These are phyloP conservation scores for Plasmodium sp. DNA, from an alignment of 169 alveolate genomes.

Conservation along the genomic window DNA sequence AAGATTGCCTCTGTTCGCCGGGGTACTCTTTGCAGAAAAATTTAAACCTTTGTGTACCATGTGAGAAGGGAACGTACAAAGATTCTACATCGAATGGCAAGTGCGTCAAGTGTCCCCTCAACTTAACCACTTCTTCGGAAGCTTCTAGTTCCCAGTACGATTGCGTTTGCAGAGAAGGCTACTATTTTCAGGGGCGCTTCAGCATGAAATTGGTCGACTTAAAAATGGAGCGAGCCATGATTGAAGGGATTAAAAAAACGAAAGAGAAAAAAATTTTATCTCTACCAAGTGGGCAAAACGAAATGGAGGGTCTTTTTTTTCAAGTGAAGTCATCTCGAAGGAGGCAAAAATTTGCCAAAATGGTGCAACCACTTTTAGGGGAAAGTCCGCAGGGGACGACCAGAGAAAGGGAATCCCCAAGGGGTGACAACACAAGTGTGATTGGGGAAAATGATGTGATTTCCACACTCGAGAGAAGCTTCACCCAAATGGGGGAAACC, in stretches of 20 bases:
- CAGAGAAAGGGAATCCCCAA: background rate
- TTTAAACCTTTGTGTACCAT: constrained; percentile 72
- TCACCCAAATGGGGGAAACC: constrained; percentile 2
- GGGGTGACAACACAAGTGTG: background rate
- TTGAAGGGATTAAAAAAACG: background rate
- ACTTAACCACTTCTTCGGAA: constrained; percentile 76
- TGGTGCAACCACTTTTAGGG: background rate
- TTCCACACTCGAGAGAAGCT: background rate
- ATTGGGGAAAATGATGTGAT: background rate
- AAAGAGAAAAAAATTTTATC: background rate
- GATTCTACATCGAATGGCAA: constrained; percentile 74
- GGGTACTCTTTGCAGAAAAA: constrained; percentile 77
- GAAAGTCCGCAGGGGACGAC: background rate
- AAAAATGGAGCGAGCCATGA: background rate
- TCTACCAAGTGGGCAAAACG: background rate
- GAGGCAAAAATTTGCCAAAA: background rate
- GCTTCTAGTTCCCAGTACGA: constrained; percentile 79
- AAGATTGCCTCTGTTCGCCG: constrained; percentile 80
- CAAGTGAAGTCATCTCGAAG: background rate
- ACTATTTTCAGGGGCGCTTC: constrained; percentile 59
- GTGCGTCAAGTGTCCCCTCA: constrained; percentile 80
- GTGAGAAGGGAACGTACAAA: constrained; percentile 83
- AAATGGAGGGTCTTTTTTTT: background rate
- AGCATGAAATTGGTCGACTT: constrained; percentile 3
- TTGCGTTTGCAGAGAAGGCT: constrained; percentile 86